A percentile compares a stretch with the other conserved stretches of the same genome.
Conservation (phyloP, 495 filamentous ascomycete species). For the Collariella sp. region DNA sequence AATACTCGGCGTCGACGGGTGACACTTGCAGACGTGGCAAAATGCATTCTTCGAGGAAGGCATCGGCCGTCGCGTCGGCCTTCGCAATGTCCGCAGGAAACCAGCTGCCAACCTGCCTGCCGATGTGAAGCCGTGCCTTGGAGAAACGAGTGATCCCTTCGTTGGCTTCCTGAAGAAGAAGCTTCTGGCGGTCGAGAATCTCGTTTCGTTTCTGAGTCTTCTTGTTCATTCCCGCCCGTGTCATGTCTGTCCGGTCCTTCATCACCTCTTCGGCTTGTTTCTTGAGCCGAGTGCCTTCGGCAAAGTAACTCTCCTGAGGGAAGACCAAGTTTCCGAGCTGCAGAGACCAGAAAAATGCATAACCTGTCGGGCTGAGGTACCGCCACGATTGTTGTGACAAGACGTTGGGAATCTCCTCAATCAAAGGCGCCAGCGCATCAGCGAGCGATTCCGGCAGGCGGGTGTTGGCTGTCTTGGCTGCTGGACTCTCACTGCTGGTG, state of each 20-base stretch:
- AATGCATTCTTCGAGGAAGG: conserved; percentile 81
- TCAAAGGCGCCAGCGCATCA: conserved; percentile 68
- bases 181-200: conserved; percentile 55
- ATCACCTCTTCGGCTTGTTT: conserved; percentile 52
- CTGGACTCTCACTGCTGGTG: conserved; percentile 7
- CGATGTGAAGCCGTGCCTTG: conserved; percentile 53
- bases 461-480: conserved; percentile 17
- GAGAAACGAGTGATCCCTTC: conserved; percentile 52
- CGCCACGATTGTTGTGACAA: conserved; percentile 58
- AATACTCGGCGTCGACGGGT: conserved; percentile 76
- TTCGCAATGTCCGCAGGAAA: conserved; percentile 56
- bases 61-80: conserved; percentile 58
- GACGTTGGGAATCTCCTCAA: conserved; percentile 53
- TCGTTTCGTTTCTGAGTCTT: conserved; percentile 63
- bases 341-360: conserved; percentile 88
- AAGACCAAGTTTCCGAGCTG: conserved; percentile 70
- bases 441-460: conserved; percentile 49
- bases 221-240: conserved; percentile 49
- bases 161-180: conserved; percentile 46
- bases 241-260: conserved; percentile 64
- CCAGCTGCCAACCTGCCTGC: conserved; percentile 73
- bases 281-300: conserved; percentile 56
- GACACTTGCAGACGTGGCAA: conserved; percentile 78
- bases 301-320: conserved; percentile 62
- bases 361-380: conserved; percentile 65